Evolutionary conservation across 768 basidiomycete genomes (phyloP).

Genomic region (Lactarius akahatsu): DNA sequence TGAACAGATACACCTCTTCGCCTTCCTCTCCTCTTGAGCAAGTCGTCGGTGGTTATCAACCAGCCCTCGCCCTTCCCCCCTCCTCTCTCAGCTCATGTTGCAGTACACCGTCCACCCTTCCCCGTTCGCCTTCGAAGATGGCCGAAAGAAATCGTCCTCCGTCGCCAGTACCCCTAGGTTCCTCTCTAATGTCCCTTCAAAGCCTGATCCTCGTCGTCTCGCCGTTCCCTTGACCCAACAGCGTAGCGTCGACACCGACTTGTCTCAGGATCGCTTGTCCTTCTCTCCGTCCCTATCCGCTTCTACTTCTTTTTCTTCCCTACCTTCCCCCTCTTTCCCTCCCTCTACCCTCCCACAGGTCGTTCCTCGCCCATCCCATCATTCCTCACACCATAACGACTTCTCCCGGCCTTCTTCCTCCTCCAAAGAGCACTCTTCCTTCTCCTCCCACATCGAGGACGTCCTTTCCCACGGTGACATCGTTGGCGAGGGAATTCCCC

Average conservation of each 20-base stretch:
- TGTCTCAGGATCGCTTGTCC: conserved; percentile 37
- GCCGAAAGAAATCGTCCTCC: conserved; percentile 34
- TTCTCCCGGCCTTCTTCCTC: conserved; percentile 14
- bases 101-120: conserved; percentile 39
- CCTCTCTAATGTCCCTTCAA: conserved; percentile 25
- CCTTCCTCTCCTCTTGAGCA: conserved; percentile 31
- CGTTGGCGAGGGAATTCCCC: conserved; percentile 27
- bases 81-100: conserved; percentile 34
- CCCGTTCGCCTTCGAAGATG: conserved; percentile 37
- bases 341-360: conserved; percentile 31
- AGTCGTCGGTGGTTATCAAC: conserved; percentile 35
- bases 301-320: conserved; percentile 36
- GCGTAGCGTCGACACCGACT: conserved; percentile 31
- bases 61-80: conserved; percentile 32
- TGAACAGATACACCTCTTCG: conserved; percentile 41
- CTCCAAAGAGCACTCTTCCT: conserved; percentile 21
- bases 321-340: conserved; percentile 37
- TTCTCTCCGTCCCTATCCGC: conserved; percentile 34
- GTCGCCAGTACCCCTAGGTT: conserved; percentile 30
- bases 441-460: conserved; percentile 25
- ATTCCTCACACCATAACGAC: conserved; percentile 30
- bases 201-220: conserved; percentile 14
- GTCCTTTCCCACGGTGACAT: conserved; percentile 30
- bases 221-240: conserved; percentile 29
- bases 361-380: conserved; percentile 31